A percentile compares a stretch with the other conserved stretches of the same genome.
phyloP scores from a whole-genome alignment of 371 early-diverging fungal species.

The Apophysomyces trapeziformis region DNA sequence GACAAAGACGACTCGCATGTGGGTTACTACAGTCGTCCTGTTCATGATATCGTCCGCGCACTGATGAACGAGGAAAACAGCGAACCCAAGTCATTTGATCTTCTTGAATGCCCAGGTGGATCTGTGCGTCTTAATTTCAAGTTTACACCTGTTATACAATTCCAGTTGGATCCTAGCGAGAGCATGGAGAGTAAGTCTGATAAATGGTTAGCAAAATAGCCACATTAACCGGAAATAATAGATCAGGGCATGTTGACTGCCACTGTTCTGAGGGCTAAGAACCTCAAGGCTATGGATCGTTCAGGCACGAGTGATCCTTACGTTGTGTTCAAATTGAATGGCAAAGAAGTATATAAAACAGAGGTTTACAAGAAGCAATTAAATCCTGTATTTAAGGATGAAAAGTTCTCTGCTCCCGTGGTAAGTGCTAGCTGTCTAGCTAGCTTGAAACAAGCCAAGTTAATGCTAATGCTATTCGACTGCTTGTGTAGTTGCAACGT shows the following conservation, averaged over 20 bases:
- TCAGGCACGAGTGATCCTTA: conserved; percentile 80
- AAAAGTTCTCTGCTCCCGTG: conserved; percentile 65
- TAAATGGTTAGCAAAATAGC: neutral
- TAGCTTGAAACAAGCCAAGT: neutral
- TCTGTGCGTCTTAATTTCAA: conserved; percentile 28
- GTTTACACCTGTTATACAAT: conserved; percentile 31
- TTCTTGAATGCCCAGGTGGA: conserved; percentile 24
- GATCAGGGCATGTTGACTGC: conserved; percentile 40
- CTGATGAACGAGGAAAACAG: conserved; percentile 7
- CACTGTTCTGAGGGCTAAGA: conserved; percentile 35
- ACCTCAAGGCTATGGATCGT: conserved; percentile 45
- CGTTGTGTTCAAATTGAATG: conserved; percentile 66
- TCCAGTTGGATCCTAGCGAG: conserved; percentile 35
- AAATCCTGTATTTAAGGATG: conserved; percentile 74
- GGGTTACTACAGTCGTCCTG: conserved; percentile 26
- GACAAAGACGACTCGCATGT: conserved; percentile 20
- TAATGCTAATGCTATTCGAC: neutral
- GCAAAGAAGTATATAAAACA: conserved; percentile 75
- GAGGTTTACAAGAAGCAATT: conserved; percentile 75
- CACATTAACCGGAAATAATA: neutral
- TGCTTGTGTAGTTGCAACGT: conserved; percentile 31
- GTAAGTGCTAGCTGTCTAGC: conserved; percentile 33
- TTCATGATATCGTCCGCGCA: conserved; percentile 24
- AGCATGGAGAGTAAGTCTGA: conserved; percentile 38
- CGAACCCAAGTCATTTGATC: conserved; percentile 10